A percentile compares a stretch with the other conserved stretches of the same genome.
Evolutionary conservation across 1,284 basidiomycete genomes (phyloP).

Genomic region (Ganoderma resinaceum): DNA sequence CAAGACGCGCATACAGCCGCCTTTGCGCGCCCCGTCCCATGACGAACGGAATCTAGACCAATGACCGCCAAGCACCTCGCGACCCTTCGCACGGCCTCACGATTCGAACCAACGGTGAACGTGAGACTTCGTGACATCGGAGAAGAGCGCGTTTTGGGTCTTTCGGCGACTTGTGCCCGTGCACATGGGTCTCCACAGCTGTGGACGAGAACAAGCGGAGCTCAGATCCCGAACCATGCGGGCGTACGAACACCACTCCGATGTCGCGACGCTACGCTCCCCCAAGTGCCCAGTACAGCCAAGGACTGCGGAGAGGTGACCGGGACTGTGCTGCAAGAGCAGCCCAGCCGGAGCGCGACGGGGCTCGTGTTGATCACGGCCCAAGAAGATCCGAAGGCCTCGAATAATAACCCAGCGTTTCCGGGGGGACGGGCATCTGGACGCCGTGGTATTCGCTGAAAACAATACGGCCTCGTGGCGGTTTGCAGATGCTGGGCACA

Average conservation of each 20-base stretch:
- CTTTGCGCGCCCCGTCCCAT: background rate
- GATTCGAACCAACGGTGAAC: background rate
- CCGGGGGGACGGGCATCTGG: background rate
- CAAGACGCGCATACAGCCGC: background rate
- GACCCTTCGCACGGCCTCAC: constrained; percentile 1
- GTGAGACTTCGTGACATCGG: background rate
- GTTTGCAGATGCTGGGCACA: background rate
- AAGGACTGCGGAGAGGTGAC: background rate
- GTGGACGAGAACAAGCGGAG: background rate
- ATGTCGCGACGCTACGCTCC: background rate
- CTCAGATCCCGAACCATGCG: background rate
- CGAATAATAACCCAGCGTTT: background rate
- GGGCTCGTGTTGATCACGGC: background rate
- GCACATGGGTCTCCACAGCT: background rate
- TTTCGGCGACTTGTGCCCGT: background rate
- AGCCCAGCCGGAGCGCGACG: background rate
- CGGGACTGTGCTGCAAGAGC: background rate
- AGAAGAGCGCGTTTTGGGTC: background rate
- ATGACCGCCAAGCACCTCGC: background rate
- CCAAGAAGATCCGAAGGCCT: background rate
- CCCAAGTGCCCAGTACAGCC: background rate
- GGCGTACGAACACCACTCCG: background rate
- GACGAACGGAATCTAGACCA: background rate
- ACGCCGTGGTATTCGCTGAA: background rate
- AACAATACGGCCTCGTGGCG: background rate